Evolutionary conservation across 352 stramenopile species (phyloP).

Genomic region (Pythium sp.): DNA sequence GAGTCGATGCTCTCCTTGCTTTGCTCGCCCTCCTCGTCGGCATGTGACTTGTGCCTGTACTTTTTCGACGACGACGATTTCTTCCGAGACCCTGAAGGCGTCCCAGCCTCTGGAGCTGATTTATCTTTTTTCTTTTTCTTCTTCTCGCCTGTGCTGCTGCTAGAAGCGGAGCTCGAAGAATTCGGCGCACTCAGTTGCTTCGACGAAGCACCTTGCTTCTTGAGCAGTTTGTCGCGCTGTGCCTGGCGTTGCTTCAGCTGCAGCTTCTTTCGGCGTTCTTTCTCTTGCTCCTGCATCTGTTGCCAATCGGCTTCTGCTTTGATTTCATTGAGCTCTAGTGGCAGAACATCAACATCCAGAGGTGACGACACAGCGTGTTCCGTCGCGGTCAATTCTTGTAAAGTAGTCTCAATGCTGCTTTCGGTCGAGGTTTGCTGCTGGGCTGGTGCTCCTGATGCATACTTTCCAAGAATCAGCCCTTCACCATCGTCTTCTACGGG

Average conservation of each 20-base stretch:
- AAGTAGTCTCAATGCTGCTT: background rate
- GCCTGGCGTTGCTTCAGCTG: slow-evolving; percentile 74
- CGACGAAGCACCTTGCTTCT: slow-evolving; percentile 39
- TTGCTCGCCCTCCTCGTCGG: background rate
- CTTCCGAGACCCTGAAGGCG: slow-evolving; percentile 21
- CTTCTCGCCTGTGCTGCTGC: slow-evolving; percentile 27
- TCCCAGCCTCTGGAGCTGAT: slow-evolving; percentile 9
- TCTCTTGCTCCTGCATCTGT: slow-evolving; percentile 69
- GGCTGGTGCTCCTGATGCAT: background rate
- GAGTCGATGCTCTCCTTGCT: slow-evolving; percentile 14
- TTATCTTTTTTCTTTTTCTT: slow-evolving; percentile 49
- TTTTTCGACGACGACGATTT: slow-evolving; percentile 19
- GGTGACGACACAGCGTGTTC: background rate
- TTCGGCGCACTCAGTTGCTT: slow-evolving; percentile 17
- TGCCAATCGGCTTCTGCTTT: slow-evolving; percentile 65
- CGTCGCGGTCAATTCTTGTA: background rate
- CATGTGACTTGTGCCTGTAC: slow-evolving; percentile 14
- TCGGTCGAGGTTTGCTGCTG: background rate
- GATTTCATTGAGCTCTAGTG: slow-evolving; percentile 12
- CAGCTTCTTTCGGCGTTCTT: slow-evolving; percentile 63
- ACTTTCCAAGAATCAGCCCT: slow-evolving; percentile 10
- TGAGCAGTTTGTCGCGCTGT: slow-evolving; percentile 71
- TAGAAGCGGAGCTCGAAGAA: slow-evolving; percentile 5
- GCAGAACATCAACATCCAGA: background rate
- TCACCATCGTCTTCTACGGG: slow-evolving; percentile 7